phyloP scores from a whole-genome alignment of 2,329 filamentous ascomycete species.

The Orbilia blumenaviensis region DNA sequence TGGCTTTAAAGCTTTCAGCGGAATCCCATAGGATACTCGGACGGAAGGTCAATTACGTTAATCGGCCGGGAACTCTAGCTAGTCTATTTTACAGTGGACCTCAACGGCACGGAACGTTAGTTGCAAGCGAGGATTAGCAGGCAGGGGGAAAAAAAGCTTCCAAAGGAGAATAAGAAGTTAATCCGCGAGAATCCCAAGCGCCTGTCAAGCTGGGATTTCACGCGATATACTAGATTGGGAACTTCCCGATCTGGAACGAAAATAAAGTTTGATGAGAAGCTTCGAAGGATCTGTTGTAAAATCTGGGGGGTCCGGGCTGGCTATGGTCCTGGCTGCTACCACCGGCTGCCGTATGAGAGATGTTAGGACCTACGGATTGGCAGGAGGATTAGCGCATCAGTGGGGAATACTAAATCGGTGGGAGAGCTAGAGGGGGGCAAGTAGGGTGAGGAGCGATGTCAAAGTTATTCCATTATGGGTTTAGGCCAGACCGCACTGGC shows the following conservation, averaged over 20 bases:
- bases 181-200: background rate
- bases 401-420: background rate
- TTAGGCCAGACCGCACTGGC: background rate
- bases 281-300: background rate
- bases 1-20: background rate
- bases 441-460: background rate
- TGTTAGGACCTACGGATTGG: background rate
- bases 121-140: constrained; percentile 24
- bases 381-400: background rate
- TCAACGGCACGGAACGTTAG: constrained; percentile 21
- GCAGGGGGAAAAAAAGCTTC: background rate
- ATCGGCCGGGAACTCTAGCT: constrained; percentile 1
- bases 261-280: background rate
- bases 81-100: background rate
- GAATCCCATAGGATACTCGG: background rate
- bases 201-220: background rate
- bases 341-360: background rate
- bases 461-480: constrained; percentile 12
- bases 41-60: background rate
- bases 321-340: background rate
- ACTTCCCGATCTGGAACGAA: background rate
- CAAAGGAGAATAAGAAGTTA: too few relatives aligned
- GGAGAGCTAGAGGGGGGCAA: background rate
- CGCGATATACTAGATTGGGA: background rate
- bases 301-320: background rate